Percentiles rank a stretch among this genome's conserved stretches.
Conservation (phyloP, 108 stramenopile genomes). For the Skeletonema costatum region DNA sequence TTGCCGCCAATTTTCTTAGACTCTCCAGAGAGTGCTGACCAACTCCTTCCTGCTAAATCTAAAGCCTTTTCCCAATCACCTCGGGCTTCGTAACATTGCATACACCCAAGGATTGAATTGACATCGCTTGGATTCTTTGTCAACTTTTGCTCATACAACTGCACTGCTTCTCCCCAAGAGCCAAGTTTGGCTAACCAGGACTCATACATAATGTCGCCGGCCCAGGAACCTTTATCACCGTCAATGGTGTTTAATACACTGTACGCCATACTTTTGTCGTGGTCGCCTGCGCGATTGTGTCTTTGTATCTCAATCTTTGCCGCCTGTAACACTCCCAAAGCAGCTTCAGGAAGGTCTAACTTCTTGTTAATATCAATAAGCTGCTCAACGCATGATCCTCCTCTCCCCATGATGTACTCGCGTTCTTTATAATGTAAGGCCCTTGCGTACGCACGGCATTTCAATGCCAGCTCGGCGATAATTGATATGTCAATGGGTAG, state of each 20-base stretch:
- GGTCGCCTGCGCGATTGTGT: constrained; percentile 29
- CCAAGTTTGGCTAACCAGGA: constrained; percentile 98
- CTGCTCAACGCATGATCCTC: constrained; percentile 82
- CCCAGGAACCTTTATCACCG: constrained; percentile 48
- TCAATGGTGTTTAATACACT: constrained; percentile 58
- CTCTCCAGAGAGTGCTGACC: constrained; percentile 55
- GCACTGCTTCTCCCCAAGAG: constrained; percentile 88
- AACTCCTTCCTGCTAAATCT: constrained; percentile 78
- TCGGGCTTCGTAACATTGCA: constrained; percentile 94
- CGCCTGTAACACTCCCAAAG: constrained; percentile 92
- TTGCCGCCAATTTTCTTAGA: neutral
- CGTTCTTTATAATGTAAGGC: constrained; percentile 95
- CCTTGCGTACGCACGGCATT: constrained; percentile 97
- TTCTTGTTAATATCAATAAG: constrained; percentile 98
- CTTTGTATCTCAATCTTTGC: constrained; percentile 76
- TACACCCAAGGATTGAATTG: constrained; percentile 88
- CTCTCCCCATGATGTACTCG: constrained; percentile 72
- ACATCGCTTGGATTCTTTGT: constrained; percentile 73
- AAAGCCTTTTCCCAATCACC: constrained; percentile 93
- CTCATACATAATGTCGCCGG: constrained; percentile 75
- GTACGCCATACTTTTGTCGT: constrained; percentile 60
- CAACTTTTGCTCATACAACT: constrained; percentile 87
- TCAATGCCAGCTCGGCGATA: constrained; percentile 91
- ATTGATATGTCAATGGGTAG: constrained; percentile 94
- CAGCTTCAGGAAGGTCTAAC: constrained; percentile 96